These are phyloP conservation scores for Chalciporus chontae DNA, from an alignment of 768 basidiomycete species.

Conservation along the genomic window DNA sequence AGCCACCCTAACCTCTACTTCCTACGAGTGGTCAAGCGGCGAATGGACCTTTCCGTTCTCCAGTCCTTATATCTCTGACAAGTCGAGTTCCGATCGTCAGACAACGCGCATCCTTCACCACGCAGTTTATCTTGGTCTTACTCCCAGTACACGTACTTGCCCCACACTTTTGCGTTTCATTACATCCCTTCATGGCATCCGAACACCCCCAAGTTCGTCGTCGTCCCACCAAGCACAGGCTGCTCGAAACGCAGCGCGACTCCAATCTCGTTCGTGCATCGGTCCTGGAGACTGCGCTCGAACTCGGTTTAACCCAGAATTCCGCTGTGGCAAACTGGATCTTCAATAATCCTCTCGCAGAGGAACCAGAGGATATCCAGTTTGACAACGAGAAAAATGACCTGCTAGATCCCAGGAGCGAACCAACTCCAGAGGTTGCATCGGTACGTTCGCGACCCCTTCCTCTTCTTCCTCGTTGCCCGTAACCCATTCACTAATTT, in stretches of 20 bases:
- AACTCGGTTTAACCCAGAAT: slow-evolving; percentile 61
- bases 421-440: slow-evolving; percentile 14
- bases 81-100: slow-evolving; percentile 12
- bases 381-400: neutral
- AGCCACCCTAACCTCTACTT: neutral
- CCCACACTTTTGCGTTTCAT: slow-evolving; percentile 17
- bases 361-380: slow-evolving; percentile 49
- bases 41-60: slow-evolving; percentile 20
- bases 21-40: slow-evolving; percentile 11
- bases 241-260: slow-evolving; percentile 34
- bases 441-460: slow-evolving; percentile 27
- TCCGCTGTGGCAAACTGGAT: slow-evolving; percentile 67
- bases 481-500: slow-evolving; percentile 2
- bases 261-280: slow-evolving; percentile 66
- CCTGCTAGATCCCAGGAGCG: slow-evolving; percentile 1
- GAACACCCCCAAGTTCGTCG: slow-evolving; percentile 21
- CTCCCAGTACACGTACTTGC: slow-evolving; percentile 3
- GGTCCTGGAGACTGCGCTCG: slow-evolving; percentile 68
- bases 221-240: slow-evolving; percentile 26
- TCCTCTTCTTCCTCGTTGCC: neutral
- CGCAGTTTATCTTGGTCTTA: slow-evolving; percentile 1
- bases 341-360: slow-evolving; percentile 57
- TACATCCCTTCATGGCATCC: slow-evolving; percentile 17
- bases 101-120: slow-evolving; percentile 5
- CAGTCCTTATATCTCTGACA: slow-evolving; percentile 9